Conservation (phyloP, 768 basidiomycete genomes). For the Kwoniella dejecticola region DNA sequence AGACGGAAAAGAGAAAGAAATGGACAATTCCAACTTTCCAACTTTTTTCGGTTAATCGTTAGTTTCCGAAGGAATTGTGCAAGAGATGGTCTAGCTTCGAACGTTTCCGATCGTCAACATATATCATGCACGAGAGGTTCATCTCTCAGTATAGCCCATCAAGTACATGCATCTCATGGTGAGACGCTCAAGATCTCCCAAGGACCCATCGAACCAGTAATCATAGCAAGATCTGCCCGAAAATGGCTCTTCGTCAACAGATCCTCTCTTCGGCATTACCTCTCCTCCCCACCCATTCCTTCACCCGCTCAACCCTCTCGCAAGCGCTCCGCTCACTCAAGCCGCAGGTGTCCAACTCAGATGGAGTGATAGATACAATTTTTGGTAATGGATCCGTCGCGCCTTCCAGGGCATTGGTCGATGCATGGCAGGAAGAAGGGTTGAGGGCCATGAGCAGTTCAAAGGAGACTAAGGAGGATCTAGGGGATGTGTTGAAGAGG, state of each 20-base stretch:
- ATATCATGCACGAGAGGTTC: background rate
- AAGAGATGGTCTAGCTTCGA: constrained; percentile 10
- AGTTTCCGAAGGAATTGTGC: constrained; percentile 3
- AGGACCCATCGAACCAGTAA: background rate
- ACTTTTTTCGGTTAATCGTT: constrained; percentile 14
- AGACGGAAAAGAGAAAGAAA: background rate
- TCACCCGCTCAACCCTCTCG: constrained; percentile 40
- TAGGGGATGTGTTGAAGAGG: constrained; percentile 23
- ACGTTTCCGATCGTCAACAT: constrained; percentile 4
- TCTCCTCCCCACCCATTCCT: constrained; percentile 38
- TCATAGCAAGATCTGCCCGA: background rate
- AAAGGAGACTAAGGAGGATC: constrained; percentile 2
- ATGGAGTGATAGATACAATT: constrained; percentile 38
- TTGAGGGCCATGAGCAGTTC: background rate
- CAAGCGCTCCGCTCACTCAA: constrained; percentile 26
- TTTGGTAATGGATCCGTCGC: constrained; percentile 31
- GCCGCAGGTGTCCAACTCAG: constrained; percentile 20
- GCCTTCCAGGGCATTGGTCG: constrained; percentile 30
- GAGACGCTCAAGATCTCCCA: background rate
- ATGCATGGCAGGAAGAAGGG: constrained; percentile 34
- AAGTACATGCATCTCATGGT: too few relatives aligned
- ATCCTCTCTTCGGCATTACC: constrained; percentile 38
- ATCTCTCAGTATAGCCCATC: background rate
- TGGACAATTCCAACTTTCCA: background rate
- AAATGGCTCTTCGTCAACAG: constrained; percentile 39